Conservation (phyloP, 495 filamentous ascomycete genomes). For the Bathelium albidoporum region DNA sequence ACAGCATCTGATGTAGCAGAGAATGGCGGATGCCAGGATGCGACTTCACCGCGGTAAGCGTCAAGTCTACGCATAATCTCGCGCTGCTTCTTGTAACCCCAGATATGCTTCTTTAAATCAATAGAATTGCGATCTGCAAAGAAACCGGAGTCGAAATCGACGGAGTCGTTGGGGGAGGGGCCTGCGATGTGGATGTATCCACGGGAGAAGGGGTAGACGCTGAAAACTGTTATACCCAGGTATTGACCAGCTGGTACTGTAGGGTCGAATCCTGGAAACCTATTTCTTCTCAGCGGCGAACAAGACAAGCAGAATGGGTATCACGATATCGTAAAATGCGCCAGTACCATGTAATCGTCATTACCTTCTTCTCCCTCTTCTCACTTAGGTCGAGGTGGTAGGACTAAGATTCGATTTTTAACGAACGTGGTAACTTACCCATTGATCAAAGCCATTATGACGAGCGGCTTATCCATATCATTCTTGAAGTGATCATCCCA, state of each 20-base stretch:
- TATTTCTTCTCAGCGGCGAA: no score
- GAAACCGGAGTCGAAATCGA: slow-evolving; percentile 35
- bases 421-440: no score
- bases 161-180: slow-evolving; percentile 20
- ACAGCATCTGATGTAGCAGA: slow-evolving; percentile 35
- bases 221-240: slow-evolving; percentile 30
- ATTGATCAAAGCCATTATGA: slow-evolving; percentile 11
- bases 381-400: slow-evolving; percentile 12
- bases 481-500: slow-evolving; percentile 2
- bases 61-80: slow-evolving; percentile 46
- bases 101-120: slow-evolving; percentile 35
- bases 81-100: slow-evolving; percentile 29
- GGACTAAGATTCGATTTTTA: no score
- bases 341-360: no score
- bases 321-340: no score
- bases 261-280: slow-evolving; percentile 11
- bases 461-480: slow-evolving; percentile 14
- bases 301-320: no score
- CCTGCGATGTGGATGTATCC: slow-evolving; percentile 45
- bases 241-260: slow-evolving; percentile 30
- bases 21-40: slow-evolving; percentile 42
- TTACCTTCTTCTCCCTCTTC: no score
- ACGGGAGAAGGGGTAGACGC: slow-evolving; percentile 45
- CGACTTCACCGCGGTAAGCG: slow-evolving; percentile 44
- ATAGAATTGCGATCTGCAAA: slow-evolving; percentile 18